A percentile compares a stretch with the other conserved stretches of the same genome.
phyloP scores from a whole-genome alignment of 345 rosid species.

The Lepidium sativum region DNA sequence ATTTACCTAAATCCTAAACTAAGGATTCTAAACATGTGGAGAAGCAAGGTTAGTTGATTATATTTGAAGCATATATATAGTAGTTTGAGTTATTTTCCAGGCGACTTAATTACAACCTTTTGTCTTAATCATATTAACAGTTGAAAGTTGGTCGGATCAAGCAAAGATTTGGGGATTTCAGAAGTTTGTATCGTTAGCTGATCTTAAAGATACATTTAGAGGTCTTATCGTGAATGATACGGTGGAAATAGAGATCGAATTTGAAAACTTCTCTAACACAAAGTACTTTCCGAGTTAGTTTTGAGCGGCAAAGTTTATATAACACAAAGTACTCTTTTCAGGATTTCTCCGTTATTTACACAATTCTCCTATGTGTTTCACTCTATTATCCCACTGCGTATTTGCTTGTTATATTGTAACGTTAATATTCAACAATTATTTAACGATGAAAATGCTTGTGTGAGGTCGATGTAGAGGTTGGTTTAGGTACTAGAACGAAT shows the following conservation, averaged over 20 bases:
- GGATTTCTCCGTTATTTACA: no score
- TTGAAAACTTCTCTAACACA: background rate
- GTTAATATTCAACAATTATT: no score
- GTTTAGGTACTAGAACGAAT: no score
- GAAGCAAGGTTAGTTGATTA: background rate
- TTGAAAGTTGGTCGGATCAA: constrained; percentile 4
- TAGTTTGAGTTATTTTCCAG: background rate
- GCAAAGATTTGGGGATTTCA: constrained; percentile 6
- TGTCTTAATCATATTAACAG: background rate
- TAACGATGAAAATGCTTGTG: no score
- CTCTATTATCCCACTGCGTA: no score
- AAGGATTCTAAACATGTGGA: background rate
- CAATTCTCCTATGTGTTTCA: no score
- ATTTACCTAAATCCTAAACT: constrained; percentile 7
- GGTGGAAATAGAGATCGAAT: constrained; percentile 1
- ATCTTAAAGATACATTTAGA: background rate
- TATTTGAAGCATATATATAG: background rate
- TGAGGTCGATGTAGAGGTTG: no score
- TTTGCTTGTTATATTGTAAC: no score
- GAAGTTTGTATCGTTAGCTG: constrained; percentile 6
- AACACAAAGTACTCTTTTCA: no score
- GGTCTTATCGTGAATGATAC: constrained; percentile 1
- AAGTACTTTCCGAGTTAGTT: background rate
- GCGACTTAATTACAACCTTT: background rate
- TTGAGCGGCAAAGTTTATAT: background rate